Base-by-base conservation (phyloP, 495 filamentous ascomycete species). In the Lichenothelia convexa region DNA sequence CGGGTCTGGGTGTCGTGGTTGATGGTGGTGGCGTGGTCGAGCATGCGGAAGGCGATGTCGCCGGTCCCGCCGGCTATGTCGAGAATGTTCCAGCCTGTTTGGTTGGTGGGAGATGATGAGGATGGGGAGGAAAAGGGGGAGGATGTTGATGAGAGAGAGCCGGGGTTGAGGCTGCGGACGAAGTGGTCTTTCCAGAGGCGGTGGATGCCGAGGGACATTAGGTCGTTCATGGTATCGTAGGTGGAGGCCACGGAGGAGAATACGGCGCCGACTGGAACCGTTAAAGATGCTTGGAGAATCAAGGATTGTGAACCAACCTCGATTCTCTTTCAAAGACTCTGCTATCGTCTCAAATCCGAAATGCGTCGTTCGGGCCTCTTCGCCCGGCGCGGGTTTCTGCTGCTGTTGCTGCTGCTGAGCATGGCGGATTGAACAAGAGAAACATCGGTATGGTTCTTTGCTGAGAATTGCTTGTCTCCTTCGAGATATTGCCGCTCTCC, bases 171-270 rank as follows among this genome's bases (percentile, higher is more conserved):
- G 17, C 76, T 76, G 38, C 84, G 75, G 27, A 95, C 89, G 57
- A 95, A 97, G 60, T 92, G 72, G 59, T 94, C 89, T 69, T 97
- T 97, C 89, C 89, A 97, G 33, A 95, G 63, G 12, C 89, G 80
- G 59, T 97, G 89, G 61, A 92, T 85, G 23, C 85, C 85, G 18
- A 95, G 73, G 29, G 86, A 94, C 89, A 97, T 95, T 34, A 94
- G 71, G 57, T 97, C 89, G 68, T 97, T 97, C 89, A 97, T 97
- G 45, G 73, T 73, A 55, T 94, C 86, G 64, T 89, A 80, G 19
- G 75, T 81, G 33, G 81, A 71, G 45, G 89, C 87, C 34, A 97
- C 87, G 52, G 82, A 92, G 58, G 84, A 89, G 66, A 95, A 97
- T 42, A 97, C 89, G 29, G 71, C 71, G 45, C 73, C 77, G 17